Evolutionary conservation across 2,329 filamentous ascomycete genomes (phyloP), one percentile per base, ranked within the genome.

Genomic region (Aplosporella prunicola): DNA sequence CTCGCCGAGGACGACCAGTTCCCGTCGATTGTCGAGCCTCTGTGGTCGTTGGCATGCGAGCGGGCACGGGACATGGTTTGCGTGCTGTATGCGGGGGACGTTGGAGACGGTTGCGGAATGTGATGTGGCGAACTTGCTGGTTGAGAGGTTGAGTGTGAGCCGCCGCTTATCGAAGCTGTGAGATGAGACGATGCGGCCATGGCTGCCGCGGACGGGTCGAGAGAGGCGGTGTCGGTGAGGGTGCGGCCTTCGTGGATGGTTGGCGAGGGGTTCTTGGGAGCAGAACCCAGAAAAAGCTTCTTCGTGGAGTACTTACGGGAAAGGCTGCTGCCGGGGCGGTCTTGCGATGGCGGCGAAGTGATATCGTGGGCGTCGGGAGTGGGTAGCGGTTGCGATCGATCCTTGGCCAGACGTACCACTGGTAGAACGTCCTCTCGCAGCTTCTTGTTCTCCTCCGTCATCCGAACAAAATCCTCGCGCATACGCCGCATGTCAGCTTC

Each of bases 391-490:
- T 94, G 85, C 46, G 87, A 83, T 50, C 82, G 82, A 56, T 96
- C 88, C 64, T 96, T 96, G 51, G 80, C 82, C 53, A 94, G 78
- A 45, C 88, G 84, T 52, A 95, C 76, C 14, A 93, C 80, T 3
- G 91, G 89, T 20, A 96, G 70, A 53, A 95, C 77, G 55, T 98
- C 91, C 60, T 96, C 89, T 40, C 91, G 75, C 45, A 98, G 64
- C 47, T 85, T 80, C 49, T 82, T 75, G 57, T 93, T 94, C 56
- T 96, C 88, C 26, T 95, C 86, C 9, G 81, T 49, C 36, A 69
- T 60, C 25, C 64, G 55, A 43, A 59, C 61, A 32, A 70, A 53
- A 41, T 69, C 65, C 33, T 66, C 62, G 41, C 62, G 80, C 51
- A 96, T 73, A 43, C 82, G 78, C 45, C 82, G 78, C 53, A 96